Evolutionary conservation across 257 asterid genomes (phyloP), one percentile per base, ranked within the genome.

Genomic region (Oldenlandia corymbosa): DNA sequence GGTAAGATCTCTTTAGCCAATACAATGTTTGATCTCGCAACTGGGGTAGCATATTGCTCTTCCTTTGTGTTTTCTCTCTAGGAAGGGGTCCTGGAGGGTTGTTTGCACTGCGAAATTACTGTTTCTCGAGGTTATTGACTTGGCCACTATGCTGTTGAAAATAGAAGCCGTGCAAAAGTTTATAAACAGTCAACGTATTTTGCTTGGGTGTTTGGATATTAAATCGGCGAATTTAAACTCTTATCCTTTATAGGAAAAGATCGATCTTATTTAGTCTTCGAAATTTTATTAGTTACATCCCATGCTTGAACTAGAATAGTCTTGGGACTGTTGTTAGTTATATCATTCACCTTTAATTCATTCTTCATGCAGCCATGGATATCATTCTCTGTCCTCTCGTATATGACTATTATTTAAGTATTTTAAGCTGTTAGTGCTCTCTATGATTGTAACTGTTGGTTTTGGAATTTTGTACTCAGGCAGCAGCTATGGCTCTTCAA

Each of bases 401-500:
- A 10, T 30, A 53, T 28, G 60, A n/a, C n/a, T n/a, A n/a, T n/a
- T n/a, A 55, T 17, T 42, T 3, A 7, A 14, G 8, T 34, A 27
- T 34, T 24, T 17, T 8, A 58, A 26, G 28, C 21, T 45, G 18
- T 16, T 10, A 21, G 20, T 46, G 10, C n/a, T 11, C 3, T 45
- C 18, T 0, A 12, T 37, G 30, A 20, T 20, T 39, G 10, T 51
- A 17, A 43, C 60, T 27, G 14, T 17, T 36, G 34, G 9, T 34
- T 26, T n/a, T 43, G 59, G 39, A 60, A 67, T 43, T 51, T 46
- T 59, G 34, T 64, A 63, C 57, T 65, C 88, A 91, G 98, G 96
- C 96, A 46, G 60, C 79, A 51, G 78, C 96, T 10, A 81, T 84
- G 84, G 79, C 68, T 73, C 76, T 91, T 75, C 96, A 91, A 91